phyloP scores from a whole-genome alignment of 495 filamentous ascomycete genomes.

The Geoglossum glabrum region DNA sequence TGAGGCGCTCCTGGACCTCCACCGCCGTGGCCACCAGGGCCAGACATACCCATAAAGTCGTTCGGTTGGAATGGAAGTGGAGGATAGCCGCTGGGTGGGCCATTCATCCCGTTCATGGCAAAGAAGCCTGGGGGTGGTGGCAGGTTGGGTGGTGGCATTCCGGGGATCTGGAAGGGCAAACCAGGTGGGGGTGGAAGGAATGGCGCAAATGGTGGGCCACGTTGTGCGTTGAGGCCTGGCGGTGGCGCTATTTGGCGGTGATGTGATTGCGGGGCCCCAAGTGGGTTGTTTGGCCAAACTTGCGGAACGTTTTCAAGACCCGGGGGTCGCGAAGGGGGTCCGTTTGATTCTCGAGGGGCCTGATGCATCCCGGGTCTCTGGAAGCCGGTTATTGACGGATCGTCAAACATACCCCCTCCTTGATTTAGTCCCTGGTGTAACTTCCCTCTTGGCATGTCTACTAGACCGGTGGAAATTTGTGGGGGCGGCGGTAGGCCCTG shows the following conservation, averaged over 20 bases:
- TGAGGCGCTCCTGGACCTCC: neutral
- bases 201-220: neutral
- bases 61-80: neutral
- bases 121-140: constrained; percentile 17
- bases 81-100: constrained; percentile 2
- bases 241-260: constrained; percentile 4
- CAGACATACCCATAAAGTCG: constrained; percentile 1
- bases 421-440: neutral
- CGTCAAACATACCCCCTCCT: neutral
- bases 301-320: constrained; percentile 4
- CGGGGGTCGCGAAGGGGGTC: neutral
- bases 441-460: neutral
- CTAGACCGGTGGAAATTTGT: constrained; percentile 1
- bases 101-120: constrained; percentile 17
- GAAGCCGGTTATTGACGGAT: neutral
- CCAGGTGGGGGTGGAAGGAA: constrained; percentile 4
- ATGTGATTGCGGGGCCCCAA: constrained; percentile 1
- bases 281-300: constrained; percentile 1
- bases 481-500: constrained; percentile 3
- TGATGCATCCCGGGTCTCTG: neutral
- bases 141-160: constrained; percentile 2
- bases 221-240: neutral
- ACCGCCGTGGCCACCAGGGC: neutral
- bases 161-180: constrained; percentile 1
- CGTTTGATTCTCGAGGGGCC: neutral